phyloP scores from a whole-genome alignment of 257 asterid species.

The Nicotiana obtusifolia region DNA sequence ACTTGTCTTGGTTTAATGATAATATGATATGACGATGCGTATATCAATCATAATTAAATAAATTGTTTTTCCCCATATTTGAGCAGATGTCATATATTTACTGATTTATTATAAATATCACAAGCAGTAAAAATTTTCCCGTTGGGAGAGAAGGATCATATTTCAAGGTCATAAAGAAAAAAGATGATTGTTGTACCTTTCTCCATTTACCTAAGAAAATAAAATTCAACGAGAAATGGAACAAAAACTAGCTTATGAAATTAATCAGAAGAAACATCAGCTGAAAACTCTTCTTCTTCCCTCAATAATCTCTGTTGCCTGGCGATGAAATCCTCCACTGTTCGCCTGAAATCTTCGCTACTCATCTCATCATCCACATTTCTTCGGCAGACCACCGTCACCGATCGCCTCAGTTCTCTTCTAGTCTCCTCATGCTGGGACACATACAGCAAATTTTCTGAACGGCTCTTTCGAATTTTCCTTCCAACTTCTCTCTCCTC shows the following conservation, averaged over 20 bases:
- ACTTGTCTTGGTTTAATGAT: too few species aligned
- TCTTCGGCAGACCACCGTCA: slow-evolving; percentile 38
- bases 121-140: too few species aligned
- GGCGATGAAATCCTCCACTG: slow-evolving; percentile 74
- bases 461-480: slow-evolving; percentile 31
- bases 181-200: too few species aligned
- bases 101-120: too few species aligned
- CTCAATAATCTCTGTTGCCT: slow-evolving; percentile 62
- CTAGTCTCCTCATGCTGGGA: slow-evolving; percentile 16
- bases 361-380: slow-evolving; percentile 47
- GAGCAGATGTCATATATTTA: too few species aligned
- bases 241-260: background rate
- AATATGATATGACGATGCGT: too few species aligned
- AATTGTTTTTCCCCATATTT: too few species aligned
- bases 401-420: slow-evolving; percentile 36
- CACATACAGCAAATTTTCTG: slow-evolving; percentile 30
- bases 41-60: too few species aligned
- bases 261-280: slow-evolving; percentile 13
- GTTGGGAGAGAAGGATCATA: too few species aligned
- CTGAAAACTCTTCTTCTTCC: slow-evolving; percentile 43
- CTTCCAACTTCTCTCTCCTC: background rate
- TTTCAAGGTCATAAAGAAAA: too few species aligned
- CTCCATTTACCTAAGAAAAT: background rate
- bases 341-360: slow-evolving; percentile 60
- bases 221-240: too few species aligned